phyloP scores from a whole-genome alignment of 768 basidiomycete species.

The Boletus rubroflammeus region DNA sequence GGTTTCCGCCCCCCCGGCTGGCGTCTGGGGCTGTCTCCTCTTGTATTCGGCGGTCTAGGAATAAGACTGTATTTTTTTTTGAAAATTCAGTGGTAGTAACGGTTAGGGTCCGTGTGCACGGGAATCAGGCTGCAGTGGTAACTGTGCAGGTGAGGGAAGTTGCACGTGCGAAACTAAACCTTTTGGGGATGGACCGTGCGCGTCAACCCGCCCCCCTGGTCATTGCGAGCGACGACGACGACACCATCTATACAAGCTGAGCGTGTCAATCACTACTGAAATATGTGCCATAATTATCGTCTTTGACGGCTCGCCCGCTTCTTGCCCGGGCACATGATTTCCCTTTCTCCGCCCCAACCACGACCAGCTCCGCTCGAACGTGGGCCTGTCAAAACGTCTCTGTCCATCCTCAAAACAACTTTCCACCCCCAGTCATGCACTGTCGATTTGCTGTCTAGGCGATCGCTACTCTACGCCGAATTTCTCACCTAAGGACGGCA shows the following conservation, averaged over 20 bases:
- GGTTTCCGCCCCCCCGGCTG: constrained; percentile 15
- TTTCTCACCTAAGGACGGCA: not conserved
- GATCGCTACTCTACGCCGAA: no score
- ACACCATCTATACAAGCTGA: constrained; percentile 6
- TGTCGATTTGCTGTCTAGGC: not conserved
- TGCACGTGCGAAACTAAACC: constrained; percentile 35
- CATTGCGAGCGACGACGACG: constrained; percentile 21
- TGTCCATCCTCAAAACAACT: not conserved
- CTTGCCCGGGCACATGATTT: constrained; percentile 24
- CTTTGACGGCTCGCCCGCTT: constrained; percentile 11
- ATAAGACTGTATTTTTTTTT: constrained; percentile 5
- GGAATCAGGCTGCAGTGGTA: constrained; percentile 24
- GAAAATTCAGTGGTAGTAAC: constrained; percentile 7
- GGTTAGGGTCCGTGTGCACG: constrained; percentile 6
- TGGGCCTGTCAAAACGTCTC: not conserved
- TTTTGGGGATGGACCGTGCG: constrained; percentile 28
- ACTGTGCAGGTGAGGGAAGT: constrained; percentile 25
- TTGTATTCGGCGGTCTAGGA: constrained; percentile 8
- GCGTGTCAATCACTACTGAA: not conserved
- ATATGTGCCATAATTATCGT: constrained; percentile 27
- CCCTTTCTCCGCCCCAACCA: constrained; percentile 34
- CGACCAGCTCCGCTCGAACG: constrained; percentile 35
- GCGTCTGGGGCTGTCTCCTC: constrained; percentile 2
- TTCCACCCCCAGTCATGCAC: not conserved
- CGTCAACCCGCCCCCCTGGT: constrained; percentile 9